Evolutionary conservation across 441 rosid species (phyloP).

Genomic region (Mallotus japonicus): DNA sequence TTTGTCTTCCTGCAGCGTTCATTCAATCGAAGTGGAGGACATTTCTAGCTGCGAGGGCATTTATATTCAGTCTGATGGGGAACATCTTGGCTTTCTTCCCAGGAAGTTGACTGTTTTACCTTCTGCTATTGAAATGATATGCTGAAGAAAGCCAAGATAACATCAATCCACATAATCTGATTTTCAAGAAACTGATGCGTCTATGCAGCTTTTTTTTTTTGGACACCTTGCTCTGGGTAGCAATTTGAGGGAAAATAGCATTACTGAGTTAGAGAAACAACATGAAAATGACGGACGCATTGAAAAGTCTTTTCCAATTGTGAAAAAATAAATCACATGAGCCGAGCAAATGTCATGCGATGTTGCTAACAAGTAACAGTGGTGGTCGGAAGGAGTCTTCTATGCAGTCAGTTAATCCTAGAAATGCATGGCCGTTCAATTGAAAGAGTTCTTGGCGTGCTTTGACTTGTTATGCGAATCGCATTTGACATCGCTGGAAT

Average conservation of each 20-base stretch:
- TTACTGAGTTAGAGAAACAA: background rate
- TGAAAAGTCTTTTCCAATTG: background rate
- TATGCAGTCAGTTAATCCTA: background rate
- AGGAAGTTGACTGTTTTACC: constrained; percentile 70
- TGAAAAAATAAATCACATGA: background rate
- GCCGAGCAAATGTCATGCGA: rapidly evolving
- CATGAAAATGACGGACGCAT: background rate
- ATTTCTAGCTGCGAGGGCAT: constrained; percentile 52
- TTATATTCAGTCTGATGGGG: constrained; percentile 96
- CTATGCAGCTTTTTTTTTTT: background rate
- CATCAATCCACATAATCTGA: background rate
- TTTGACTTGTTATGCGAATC: background rate
- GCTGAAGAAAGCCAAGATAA: constrained; percentile 32
- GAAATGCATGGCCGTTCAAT: background rate
- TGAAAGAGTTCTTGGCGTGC: background rate
- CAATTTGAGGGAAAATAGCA: background rate
- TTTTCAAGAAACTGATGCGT: constrained; percentile 9
- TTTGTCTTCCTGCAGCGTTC: constrained; percentile 47
- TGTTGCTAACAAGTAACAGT: background rate
- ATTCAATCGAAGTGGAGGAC: constrained; percentile 74
- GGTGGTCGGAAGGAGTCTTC: constrained; percentile 1
- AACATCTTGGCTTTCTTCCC: constrained; percentile 85
- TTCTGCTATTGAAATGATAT: constrained; percentile 69
- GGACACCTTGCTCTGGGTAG: background rate
- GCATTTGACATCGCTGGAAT: background rate